Evolutionary conservation across 2,329 filamentous ascomycete genomes (phyloP).

Genomic region (Neocatenulostroma microsporum): DNA sequence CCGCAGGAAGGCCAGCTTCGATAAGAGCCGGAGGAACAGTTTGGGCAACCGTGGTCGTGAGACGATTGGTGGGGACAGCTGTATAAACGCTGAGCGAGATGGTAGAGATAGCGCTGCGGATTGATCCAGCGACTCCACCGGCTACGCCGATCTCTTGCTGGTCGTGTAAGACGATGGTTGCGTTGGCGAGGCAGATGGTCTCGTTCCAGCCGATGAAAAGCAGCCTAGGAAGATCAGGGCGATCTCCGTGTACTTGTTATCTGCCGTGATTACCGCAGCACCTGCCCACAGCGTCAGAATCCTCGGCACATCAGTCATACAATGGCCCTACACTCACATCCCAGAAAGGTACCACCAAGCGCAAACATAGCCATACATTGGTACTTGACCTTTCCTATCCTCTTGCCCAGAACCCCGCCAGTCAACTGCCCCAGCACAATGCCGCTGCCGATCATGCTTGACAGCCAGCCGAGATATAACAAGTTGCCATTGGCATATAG

Average conservation of each 20-base stretch:
- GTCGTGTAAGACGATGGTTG: conserved; percentile 3
- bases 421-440: neutral
- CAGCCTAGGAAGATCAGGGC: conserved; percentile 2
- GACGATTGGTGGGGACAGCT: conserved; percentile 1
- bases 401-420: neutral
- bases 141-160: conserved; percentile 3
- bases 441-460: neutral
- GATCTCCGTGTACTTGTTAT: neutral
- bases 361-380: conserved; percentile 3
- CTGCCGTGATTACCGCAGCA: neutral
- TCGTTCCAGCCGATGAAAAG: conserved; percentile 2
- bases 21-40: neutral
- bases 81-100: conserved; percentile 1
- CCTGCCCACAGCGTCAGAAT: no score
- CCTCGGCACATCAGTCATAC: no score
- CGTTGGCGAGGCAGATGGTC: neutral
- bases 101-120: neutral
- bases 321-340: neutral
- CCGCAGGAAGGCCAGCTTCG: neutral
- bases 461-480: conserved; percentile 1
- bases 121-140: neutral
- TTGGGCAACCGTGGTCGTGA: neutral
- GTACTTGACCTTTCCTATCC: conserved; percentile 1
- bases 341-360: neutral
- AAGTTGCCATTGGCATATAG: neutral